phyloP scores from a whole-genome alignment of 805 yeast species.

The Saccharomycopsis sp. region DNA sequence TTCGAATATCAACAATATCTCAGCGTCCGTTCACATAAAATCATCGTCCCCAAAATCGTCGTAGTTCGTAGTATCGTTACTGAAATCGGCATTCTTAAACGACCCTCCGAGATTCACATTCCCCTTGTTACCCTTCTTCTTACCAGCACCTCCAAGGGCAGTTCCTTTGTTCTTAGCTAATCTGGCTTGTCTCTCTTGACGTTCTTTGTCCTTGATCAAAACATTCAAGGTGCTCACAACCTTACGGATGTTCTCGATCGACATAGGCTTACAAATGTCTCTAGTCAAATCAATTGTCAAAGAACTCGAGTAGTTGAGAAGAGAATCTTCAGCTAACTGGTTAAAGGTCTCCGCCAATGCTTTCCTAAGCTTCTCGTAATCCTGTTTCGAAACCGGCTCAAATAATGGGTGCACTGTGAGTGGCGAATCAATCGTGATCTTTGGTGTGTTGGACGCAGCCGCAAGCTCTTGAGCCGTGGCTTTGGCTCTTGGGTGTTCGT shows the following conservation, averaged over 20 bases:
- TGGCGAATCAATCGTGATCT: conserved; percentile 55
- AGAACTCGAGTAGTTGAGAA: conserved; percentile 61
- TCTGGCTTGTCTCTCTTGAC: conserved; percentile 84
- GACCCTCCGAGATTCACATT: conserved; percentile 59
- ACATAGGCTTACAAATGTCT: conserved; percentile 75
- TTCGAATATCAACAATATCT: no score
- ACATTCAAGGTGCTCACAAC: conserved; percentile 81
- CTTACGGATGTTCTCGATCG: conserved; percentile 77
- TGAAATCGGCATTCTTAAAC: conserved; percentile 62
- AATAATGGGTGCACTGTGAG: conserved; percentile 74
- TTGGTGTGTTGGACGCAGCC: conserved; percentile 30
- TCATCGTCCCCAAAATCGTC: conserved; percentile 72
- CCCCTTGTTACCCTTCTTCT: conserved; percentile 83
- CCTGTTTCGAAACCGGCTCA: conserved; percentile 73
- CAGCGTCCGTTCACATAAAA: conserved; percentile 75
- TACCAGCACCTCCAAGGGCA: conserved; percentile 88
- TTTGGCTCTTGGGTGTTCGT: conserved; percentile 39
- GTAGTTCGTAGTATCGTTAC: conserved; percentile 43
- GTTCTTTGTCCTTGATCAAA: conserved; percentile 74
- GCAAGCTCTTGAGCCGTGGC: conserved; percentile 34
- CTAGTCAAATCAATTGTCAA: conserved; percentile 82
- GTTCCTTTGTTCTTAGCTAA: conserved; percentile 78
- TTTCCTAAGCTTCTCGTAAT: conserved; percentile 71
- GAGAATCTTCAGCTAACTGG: conserved; percentile 52
- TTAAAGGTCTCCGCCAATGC: conserved; percentile 57